A percentile compares a stretch with the other conserved stretches of the same genome.
Conservation (phyloP, 78 protist species). For the Protostelium mycophagum region DNA sequence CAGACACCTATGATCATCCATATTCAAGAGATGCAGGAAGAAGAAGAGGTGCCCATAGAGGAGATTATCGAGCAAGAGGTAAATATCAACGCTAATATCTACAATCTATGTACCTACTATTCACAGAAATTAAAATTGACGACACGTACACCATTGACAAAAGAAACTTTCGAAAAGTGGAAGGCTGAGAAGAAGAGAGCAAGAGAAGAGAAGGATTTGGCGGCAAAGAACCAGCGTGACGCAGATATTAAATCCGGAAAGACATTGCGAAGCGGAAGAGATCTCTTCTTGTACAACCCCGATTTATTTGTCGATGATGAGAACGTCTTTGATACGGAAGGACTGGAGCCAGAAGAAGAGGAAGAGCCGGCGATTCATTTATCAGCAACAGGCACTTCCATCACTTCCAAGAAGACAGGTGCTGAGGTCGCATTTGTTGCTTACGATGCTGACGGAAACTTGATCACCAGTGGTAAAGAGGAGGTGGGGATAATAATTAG, state of each 20-base stretch:
- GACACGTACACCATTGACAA: slow-evolving; percentile 63
- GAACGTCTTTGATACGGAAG: not conserved
- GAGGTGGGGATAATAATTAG: not conserved
- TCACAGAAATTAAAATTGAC: slow-evolving; percentile 26
- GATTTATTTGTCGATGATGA: slow-evolving; percentile 71
- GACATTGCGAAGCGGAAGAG: slow-evolving; percentile 67
- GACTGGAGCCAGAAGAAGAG: not conserved
- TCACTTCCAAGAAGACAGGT: not conserved
- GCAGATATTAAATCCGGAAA: slow-evolving; percentile 61
- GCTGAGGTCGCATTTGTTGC: not conserved
- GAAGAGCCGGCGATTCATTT: not conserved
- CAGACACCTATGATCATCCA: not conserved
- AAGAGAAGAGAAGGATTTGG: slow-evolving; percentile 31
- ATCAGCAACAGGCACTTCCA: not conserved
- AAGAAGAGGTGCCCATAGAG: slow-evolving; percentile 51
- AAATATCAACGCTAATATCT: not conserved
- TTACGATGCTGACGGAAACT: not conserved
- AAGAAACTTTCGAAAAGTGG: slow-evolving; percentile 73
- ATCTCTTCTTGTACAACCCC: slow-evolving; percentile 70
- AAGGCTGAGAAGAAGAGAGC: slow-evolving; percentile 54
- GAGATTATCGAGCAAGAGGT: slow-evolving; percentile 70
- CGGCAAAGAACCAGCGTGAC: slow-evolving; percentile 28
- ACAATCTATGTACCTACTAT: not conserved
- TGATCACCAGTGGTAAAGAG: not conserved
- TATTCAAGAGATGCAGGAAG: slow-evolving; percentile 16